Percentiles rank a stretch among this genome's conserved stretches.
Conservation (phyloP, 1,284 basidiomycete species). For the Cutaneotrichosporon spelunceum region DNA sequence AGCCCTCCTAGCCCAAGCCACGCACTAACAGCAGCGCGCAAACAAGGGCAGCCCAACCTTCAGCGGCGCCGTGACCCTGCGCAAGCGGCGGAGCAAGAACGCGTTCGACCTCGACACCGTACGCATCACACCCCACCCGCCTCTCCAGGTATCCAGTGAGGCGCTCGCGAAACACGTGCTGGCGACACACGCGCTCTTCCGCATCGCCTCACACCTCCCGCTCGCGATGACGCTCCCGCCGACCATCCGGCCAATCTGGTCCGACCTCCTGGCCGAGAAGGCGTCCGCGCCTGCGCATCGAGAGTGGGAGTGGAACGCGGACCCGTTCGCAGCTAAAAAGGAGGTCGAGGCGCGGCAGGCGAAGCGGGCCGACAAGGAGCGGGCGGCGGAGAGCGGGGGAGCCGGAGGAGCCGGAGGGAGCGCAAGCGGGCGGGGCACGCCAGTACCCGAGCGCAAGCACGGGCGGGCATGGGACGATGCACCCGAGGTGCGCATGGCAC, state of each 20-base stretch:
- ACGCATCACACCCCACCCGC: constrained; percentile 68
- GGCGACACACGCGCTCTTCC: constrained; percentile 79
- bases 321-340: constrained; percentile 74
- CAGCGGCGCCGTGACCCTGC: constrained; percentile 62
- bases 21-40: constrained; percentile 50
- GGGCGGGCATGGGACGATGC: constrained; percentile 61
- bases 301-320: constrained; percentile 78
- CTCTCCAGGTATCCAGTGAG: constrained; percentile 61
- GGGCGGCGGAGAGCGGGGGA: constrained; percentile 16
- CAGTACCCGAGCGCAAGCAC: constrained; percentile 35
- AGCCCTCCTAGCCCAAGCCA: too few species aligned
- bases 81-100: constrained; percentile 65
- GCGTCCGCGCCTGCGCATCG: constrained; percentile 65
- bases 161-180: constrained; percentile 81
- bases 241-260: constrained; percentile 80
- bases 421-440: constrained; percentile 55
- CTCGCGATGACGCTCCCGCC: constrained; percentile 74
- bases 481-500: constrained; percentile 83
- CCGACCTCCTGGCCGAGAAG: constrained; percentile 67
- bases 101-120: constrained; percentile 64
- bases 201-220: constrained; percentile 77
- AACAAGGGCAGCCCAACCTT: constrained; percentile 56
- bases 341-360: constrained; percentile 64
- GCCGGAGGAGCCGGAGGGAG: constrained; percentile 50
- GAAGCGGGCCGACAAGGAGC: constrained; percentile 50